Base-by-base conservation (phyloP, 1,139 yeast genomes). In the Yamadazyma pseudoaaseri region DNA sequence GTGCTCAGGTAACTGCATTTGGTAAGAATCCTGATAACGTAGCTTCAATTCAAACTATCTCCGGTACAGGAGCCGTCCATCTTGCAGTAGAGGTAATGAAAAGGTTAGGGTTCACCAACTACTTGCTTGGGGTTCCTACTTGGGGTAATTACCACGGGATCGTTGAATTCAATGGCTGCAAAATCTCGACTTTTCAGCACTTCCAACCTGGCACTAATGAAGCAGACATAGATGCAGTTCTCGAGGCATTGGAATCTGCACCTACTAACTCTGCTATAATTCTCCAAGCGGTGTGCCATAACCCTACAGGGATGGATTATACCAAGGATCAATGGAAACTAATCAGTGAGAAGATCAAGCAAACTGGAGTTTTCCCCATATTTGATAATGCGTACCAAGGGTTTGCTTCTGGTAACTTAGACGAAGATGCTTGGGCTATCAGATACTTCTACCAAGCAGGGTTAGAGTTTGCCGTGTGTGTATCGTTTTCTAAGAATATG, bases 361-460 rank as follows among this genome's bases (percentile, higher is more conserved):
- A 70, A 36, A 70, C 73, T 52, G 61, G 70, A 25, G 71, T 86
- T 51, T 70, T 85, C 50, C 87, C 95, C 7, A 67, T 90, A 49
- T 76, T 90, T 43, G 97, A 90, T 66, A 79, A 85, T 69, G 97
- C 97, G 2, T 90, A 90, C 67, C 97, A 87, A 58, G 97, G 97
- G 6, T 85, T 90, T 56, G 85, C 94, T 31, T 74, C 90, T 6
- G 74, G 74, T 26, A 51, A 58, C 51, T 52, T 54, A 37, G 59
- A 56, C 27, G 35, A 39, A 20, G 65, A 60, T 43, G 58, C 61
- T 3, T 59, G 59, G 56, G 52, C 59, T 4, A 43, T 60, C 5
- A 43, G 62, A 35, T 42, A 52, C 31, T 53, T 58, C 28, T 55
- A 51, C 31, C 42, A 46, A 3, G 40, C 44, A 24, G 44, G 48